These are phyloP conservation scores for Mikania micrantha DNA, from an alignment of 129 eudicot genomes.

Conservation along the genomic window DNA sequence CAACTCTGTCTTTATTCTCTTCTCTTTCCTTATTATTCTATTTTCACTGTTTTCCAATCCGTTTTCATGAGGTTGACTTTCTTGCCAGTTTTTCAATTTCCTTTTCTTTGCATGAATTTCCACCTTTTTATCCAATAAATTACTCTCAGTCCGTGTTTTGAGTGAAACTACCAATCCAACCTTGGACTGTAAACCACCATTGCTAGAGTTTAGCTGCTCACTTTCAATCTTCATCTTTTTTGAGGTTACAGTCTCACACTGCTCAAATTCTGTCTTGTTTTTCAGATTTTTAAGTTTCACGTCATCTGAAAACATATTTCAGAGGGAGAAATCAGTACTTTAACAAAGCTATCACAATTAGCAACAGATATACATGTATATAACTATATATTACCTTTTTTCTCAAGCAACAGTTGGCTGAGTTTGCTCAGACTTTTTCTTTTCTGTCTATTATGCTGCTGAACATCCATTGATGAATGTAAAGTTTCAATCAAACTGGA, in stretches of 20 bases:
- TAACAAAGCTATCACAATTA: slow-evolving; percentile 6
- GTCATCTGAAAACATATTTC: slow-evolving; percentile 43
- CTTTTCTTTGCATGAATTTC: slow-evolving; percentile 51
- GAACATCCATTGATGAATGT: slow-evolving; percentile 29
- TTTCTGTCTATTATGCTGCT: slow-evolving; percentile 16
- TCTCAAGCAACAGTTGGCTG: slow-evolving; percentile 34
- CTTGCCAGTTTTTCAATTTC: slow-evolving; percentile 48
- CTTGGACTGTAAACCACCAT: slow-evolving; percentile 22
- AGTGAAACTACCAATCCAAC: slow-evolving; percentile 29
- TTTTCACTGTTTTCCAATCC: slow-evolving; percentile 23
- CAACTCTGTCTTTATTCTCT: slow-evolving; percentile 42
- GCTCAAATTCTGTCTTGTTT: slow-evolving; percentile 39
- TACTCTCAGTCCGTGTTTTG: slow-evolving; percentile 30
- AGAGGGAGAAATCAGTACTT: not conserved
- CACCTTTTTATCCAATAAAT: slow-evolving; percentile 25
- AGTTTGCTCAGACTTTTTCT: slow-evolving; percentile 30
- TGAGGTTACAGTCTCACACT: slow-evolving; percentile 13
- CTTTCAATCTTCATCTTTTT: slow-evolving; percentile 40
- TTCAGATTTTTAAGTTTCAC: slow-evolving; percentile 34
- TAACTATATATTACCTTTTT: no score
- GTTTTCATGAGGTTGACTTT: slow-evolving; percentile 30
- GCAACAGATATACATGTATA: not conserved
- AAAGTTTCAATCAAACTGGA: slow-evolving; percentile 27
- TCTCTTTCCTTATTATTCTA: slow-evolving; percentile 32
- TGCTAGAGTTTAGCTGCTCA: slow-evolving; percentile 19